phyloP scores from a whole-genome alignment of 805 yeast genomes.

The Candida taoyuanica region DNA sequence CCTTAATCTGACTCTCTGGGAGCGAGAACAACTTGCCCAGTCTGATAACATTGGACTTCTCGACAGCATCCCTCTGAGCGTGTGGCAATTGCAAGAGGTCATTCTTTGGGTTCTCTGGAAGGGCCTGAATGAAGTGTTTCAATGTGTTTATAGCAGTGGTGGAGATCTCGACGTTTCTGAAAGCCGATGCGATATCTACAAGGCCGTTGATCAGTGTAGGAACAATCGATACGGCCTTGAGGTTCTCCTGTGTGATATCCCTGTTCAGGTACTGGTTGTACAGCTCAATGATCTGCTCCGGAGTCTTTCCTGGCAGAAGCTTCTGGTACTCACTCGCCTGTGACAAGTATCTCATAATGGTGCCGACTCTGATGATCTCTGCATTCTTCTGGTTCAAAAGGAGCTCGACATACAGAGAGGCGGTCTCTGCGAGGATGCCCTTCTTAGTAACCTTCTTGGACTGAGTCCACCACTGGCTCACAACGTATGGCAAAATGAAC shows the following conservation, averaged over 20 bases:
- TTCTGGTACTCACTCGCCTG: conserved; percentile 60
- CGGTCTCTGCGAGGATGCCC: conserved; percentile 83
- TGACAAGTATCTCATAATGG: conserved; percentile 55
- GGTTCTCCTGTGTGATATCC: conserved; percentile 32
- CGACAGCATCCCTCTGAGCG: conserved; percentile 46
- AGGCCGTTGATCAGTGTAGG: conserved; percentile 67
- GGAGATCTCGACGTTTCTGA: conserved; percentile 68
- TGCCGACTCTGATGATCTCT: conserved; percentile 50
- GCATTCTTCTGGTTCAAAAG: conserved; percentile 73
- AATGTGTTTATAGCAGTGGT: conserved; percentile 58
- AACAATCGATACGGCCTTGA: conserved; percentile 55
- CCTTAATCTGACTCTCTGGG: conserved; percentile 49
- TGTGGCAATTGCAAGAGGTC: conserved; percentile 81
- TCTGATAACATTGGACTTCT: conserved; percentile 44
- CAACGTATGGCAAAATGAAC: conserved; percentile 70
- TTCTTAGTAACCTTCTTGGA: conserved; percentile 75
- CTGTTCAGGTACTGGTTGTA: conserved; percentile 59
- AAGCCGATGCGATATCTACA: conserved; percentile 75
- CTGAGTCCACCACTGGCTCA: conserved; percentile 86
- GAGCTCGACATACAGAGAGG: conserved; percentile 66
- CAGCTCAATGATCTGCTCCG: conserved; percentile 45
- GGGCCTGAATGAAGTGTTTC: conserved; percentile 73
- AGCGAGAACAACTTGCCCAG: conserved; percentile 66
- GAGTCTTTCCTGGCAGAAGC: conserved; percentile 33
- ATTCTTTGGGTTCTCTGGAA: conserved; percentile 47